These are phyloP conservation scores for Trypanosoma avium DNA, from an alignment of 208 protist species.

Conservation along the genomic window DNA sequence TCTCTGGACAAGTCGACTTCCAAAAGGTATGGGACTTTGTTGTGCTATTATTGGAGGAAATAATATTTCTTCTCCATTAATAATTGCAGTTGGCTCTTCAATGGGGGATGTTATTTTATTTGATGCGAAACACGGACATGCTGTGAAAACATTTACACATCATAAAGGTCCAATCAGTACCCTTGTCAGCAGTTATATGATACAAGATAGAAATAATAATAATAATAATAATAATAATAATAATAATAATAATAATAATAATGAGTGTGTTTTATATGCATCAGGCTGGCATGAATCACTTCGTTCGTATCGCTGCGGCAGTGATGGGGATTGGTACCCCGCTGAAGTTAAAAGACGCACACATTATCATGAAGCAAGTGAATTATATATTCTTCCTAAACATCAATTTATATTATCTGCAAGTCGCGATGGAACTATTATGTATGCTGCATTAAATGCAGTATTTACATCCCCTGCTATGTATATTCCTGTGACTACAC, in stretches of 20 bases:
- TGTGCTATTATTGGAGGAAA: conserved; percentile 40
- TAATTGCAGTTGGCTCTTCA: conserved; percentile 80
- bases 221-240: not conserved
- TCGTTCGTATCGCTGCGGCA: conserved; percentile 48
- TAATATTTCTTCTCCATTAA: too few species aligned
- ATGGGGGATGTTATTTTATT: conserved; percentile 83
- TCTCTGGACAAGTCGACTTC: conserved; percentile 70
- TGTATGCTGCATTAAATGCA: conserved; percentile 56
- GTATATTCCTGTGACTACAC: conserved; percentile 66
- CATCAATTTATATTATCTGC: conserved; percentile 77
- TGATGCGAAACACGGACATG: conserved; percentile 60
- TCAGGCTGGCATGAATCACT: conserved; percentile 90
- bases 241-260: conserved; percentile 32
- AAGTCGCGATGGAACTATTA: conserved; percentile 73
- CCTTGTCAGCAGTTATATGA: conserved; percentile 7
- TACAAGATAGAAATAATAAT: conserved; percentile 24
- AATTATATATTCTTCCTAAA: conserved; percentile 49
- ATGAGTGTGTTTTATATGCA: conserved; percentile 54
- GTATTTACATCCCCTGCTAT: conserved; percentile 75
- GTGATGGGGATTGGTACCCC: conserved; percentile 66
- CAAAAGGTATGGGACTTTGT: conserved; percentile 78
- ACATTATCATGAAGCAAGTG: conserved; percentile 86
- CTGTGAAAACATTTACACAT: conserved; percentile 73
- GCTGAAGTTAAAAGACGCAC: conserved; percentile 89
- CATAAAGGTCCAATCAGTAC: conserved; percentile 84